phyloP scores from a whole-genome alignment of 2,329 filamentous ascomycete species.

The Pestalotiopsis sp. region DNA sequence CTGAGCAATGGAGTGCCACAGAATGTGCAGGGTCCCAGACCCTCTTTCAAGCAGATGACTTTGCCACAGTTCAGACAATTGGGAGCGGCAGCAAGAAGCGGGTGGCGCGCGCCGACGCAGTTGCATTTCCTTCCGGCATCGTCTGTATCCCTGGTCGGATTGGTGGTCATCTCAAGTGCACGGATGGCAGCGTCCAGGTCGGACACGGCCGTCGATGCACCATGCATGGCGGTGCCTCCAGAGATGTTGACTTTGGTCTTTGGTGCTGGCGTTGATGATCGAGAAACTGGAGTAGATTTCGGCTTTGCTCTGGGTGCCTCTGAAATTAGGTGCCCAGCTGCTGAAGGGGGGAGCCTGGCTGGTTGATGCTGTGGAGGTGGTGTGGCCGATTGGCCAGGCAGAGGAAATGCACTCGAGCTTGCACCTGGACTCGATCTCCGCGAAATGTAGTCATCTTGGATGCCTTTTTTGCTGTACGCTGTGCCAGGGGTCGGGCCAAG shows the following conservation, averaged over 20 bases:
- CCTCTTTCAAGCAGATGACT: constrained; percentile 92
- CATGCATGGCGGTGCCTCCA: constrained; percentile 81
- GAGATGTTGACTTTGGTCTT: constrained; percentile 72
- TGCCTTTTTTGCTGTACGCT: constrained; percentile 74
- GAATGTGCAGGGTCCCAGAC: constrained; percentile 90
- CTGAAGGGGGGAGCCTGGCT: constrained; percentile 63
- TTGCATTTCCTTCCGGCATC: constrained; percentile 71
- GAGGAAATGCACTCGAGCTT: constrained; percentile 37
- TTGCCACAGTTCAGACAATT: constrained; percentile 94
- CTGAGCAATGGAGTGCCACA: constrained; percentile 77
- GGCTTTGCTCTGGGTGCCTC: constrained; percentile 68
- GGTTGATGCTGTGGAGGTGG: constrained; percentile 31
- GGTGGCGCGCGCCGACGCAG: constrained; percentile 86
- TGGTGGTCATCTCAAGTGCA: constrained; percentile 87
- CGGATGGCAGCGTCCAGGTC: constrained; percentile 82
- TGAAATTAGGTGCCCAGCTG: constrained; percentile 78
- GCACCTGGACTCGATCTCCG: constrained; percentile 43
- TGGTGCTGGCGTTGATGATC: constrained; percentile 53
- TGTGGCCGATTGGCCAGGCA: constrained; percentile 47
- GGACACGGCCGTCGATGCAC: constrained; percentile 72
- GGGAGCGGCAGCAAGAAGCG: constrained; percentile 85
- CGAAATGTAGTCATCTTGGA: constrained; percentile 73
- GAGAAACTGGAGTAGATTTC: constrained; percentile 52
- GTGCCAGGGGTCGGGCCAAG: constrained; percentile 64
- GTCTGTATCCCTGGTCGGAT: constrained; percentile 66